Conservation (phyloP, 1,139 yeast genomes). For the Ogataea hybrid region DNA sequence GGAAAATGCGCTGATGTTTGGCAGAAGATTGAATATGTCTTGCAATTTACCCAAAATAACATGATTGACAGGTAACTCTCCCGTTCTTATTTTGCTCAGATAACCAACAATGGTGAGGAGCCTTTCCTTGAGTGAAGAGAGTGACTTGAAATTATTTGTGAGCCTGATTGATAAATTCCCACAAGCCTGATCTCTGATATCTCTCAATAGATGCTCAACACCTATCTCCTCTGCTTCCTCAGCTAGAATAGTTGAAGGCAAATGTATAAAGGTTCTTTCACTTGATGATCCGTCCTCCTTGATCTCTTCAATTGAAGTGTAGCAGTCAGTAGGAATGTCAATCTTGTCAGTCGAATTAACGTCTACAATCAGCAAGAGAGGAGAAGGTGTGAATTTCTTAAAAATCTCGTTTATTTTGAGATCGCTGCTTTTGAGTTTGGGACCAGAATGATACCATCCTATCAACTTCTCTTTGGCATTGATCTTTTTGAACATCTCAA, state of each 20-base stretch:
- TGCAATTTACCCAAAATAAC: constrained; percentile 89
- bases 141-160: constrained; percentile 84
- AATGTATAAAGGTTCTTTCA: constrained; percentile 89
- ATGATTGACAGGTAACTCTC: constrained; percentile 83
- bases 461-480: constrained; percentile 94
- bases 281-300: constrained; percentile 96
- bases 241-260: constrained; percentile 90
- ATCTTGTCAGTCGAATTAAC: constrained; percentile 74
- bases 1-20: constrained; percentile 58
- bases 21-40: constrained; percentile 89
- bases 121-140: constrained; percentile 82
- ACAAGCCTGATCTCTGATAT: constrained; percentile 94
- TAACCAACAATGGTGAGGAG: constrained; percentile 77
- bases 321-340: constrained; percentile 96
- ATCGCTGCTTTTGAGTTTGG: constrained; percentile 85
- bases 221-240: constrained; percentile 99
- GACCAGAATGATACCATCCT: constrained; percentile 99
- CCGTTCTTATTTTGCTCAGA: constrained; percentile 69
- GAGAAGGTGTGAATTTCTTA: constrained; percentile 79
- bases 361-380: constrained; percentile 86
- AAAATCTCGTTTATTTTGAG: constrained; percentile 87
- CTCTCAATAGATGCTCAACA: constrained; percentile 92
- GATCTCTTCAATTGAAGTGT: constrained; percentile 90
- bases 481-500: constrained; percentile 96
- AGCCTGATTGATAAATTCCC: constrained; percentile 86